Percentiles rank a stretch among this genome's conserved stretches.
These are phyloP conservation scores for Pseudevernia furfuracea DNA, from an alignment of 495 filamentous ascomycete genomes.

Conservation along the genomic window DNA sequence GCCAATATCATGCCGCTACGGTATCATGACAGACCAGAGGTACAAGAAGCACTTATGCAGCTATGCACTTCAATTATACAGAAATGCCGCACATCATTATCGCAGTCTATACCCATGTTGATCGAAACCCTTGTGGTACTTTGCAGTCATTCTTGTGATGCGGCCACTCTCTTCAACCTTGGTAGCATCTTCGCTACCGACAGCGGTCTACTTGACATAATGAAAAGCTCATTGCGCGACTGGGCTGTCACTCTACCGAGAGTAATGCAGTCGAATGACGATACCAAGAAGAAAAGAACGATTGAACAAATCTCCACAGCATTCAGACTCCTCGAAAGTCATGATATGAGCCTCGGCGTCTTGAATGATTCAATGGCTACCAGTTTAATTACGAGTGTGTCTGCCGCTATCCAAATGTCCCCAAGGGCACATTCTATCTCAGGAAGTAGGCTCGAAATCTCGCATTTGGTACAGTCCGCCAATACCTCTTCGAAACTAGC, in stretches of 20 bases:
- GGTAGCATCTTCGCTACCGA: slow-evolving; percentile 55
- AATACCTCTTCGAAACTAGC: slow-evolving; percentile 22
- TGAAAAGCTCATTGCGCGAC: slow-evolving; percentile 66
- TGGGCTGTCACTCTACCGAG: slow-evolving; percentile 77
- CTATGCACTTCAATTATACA: slow-evolving; percentile 70
- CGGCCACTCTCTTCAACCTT: slow-evolving; percentile 37
- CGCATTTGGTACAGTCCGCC: slow-evolving; percentile 5
- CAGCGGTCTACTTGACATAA: slow-evolving; percentile 51
- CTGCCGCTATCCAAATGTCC: slow-evolving; percentile 33
- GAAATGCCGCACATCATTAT: slow-evolving; percentile 65
- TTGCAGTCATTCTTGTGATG: slow-evolving; percentile 39
- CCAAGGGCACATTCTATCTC: slow-evolving; percentile 28
- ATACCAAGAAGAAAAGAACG: slow-evolving; percentile 60
- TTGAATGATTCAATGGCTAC: slow-evolving; percentile 60
- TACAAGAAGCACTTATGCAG: slow-evolving; percentile 57
- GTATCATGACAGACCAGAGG: slow-evolving; percentile 62
- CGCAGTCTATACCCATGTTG: slow-evolving; percentile 59
- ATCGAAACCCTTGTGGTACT: slow-evolving; percentile 77
- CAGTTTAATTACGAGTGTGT: slow-evolving; percentile 42
- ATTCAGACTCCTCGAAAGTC: slow-evolving; percentile 56
- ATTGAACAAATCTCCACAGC: slow-evolving; percentile 67
- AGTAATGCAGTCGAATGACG: slow-evolving; percentile 78
- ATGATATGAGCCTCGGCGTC: slow-evolving; percentile 60
- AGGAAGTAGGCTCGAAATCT: slow-evolving; percentile 20
- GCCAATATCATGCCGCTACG: slow-evolving; percentile 69